These are phyloP conservation scores for Ceratocystis smalleyi DNA, from an alignment of 2,329 filamentous ascomycete species.

Conservation along the genomic window DNA sequence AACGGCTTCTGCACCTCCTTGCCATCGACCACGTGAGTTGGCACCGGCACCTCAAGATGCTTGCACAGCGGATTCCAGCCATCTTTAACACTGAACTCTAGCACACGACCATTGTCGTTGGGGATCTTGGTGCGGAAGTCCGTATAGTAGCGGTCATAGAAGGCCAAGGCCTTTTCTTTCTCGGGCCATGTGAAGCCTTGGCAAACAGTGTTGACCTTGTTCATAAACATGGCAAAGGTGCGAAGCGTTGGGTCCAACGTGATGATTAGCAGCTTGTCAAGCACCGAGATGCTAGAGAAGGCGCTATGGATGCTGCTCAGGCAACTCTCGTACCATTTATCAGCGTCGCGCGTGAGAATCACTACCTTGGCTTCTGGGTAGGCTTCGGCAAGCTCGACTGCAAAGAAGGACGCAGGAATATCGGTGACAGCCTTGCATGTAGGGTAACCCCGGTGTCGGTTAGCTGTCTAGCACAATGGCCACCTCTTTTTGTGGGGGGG, in stretches of 20 bases:
- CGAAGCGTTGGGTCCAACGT: slow-evolving; percentile 24
- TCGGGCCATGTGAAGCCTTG: slow-evolving; percentile 21
- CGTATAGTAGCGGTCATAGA: slow-evolving; percentile 26
- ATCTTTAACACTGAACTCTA: slow-evolving; percentile 27
- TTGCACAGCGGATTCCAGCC: slow-evolving; percentile 30
- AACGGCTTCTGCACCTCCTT: slow-evolving; percentile 18
- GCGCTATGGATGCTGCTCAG: slow-evolving; percentile 20
- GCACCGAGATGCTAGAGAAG: slow-evolving; percentile 15
- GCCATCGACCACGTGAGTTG: slow-evolving; percentile 22
- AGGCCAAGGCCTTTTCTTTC: slow-evolving; percentile 26
- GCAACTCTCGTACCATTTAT: slow-evolving; percentile 26
- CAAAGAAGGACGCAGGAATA: slow-evolving; percentile 40
- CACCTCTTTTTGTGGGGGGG: neutral
- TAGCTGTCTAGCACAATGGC: neutral
- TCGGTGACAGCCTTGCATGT: slow-evolving; percentile 38
- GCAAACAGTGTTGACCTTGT: slow-evolving; percentile 17
- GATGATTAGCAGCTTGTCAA: slow-evolving; percentile 18
- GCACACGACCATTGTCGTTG: slow-evolving; percentile 21
- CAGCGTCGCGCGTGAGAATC: slow-evolving; percentile 28
- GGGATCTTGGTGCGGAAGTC: slow-evolving; percentile 25
- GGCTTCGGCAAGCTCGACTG: slow-evolving; percentile 24
- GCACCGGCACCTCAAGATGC: slow-evolving; percentile 27
- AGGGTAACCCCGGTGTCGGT: slow-evolving; percentile 21
- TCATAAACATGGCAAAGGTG: slow-evolving; percentile 22
- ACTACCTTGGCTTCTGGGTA: slow-evolving; percentile 27